A percentile compares a stretch with the other conserved stretches of the same genome.
These are phyloP conservation scores for Otatea glauca DNA, from an alignment of 176 grass and related monocot genomes.

Conservation along the genomic window DNA sequence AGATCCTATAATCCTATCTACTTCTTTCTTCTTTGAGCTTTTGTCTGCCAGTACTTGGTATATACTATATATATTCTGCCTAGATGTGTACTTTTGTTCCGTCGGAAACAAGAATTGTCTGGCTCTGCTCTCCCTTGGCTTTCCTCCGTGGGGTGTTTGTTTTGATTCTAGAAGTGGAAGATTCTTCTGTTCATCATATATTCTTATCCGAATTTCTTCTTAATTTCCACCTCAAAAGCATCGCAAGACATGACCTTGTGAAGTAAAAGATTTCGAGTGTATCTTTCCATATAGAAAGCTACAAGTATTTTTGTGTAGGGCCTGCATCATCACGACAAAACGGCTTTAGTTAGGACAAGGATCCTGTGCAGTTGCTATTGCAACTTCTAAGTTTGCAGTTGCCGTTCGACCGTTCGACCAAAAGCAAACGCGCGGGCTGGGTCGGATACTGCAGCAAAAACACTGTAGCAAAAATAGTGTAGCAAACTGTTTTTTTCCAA, in stretches of 20 bases:
- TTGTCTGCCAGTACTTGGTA: slow-evolving; percentile 35
- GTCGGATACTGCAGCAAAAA: too few relatives aligned
- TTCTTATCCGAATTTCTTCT: slow-evolving; percentile 9
- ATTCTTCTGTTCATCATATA: slow-evolving; percentile 45
- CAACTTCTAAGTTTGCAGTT: too few relatives aligned
- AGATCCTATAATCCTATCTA: background rate
- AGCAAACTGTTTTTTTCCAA: too few relatives aligned
- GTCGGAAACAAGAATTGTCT: slow-evolving; percentile 43
- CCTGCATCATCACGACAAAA: background rate
- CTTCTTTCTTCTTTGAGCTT: slow-evolving; percentile 9
- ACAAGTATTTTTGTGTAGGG: slow-evolving; percentile 27
- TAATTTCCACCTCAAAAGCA: slow-evolving; percentile 34
- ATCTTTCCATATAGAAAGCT: background rate
- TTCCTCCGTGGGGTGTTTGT: slow-evolving; percentile 38
- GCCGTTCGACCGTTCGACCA: too few relatives aligned
- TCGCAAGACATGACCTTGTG: slow-evolving; percentile 44
- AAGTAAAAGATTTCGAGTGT: slow-evolving; percentile 31
- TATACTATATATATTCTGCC: slow-evolving; percentile 41
- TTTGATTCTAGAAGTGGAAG: slow-evolving; percentile 43
- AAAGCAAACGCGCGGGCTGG: too few relatives aligned
- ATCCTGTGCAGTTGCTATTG: too few relatives aligned
- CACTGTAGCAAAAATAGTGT: too few relatives aligned
- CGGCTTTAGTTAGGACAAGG: background rate
- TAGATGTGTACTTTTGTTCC: slow-evolving; percentile 33
- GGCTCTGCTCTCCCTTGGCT: background rate